Percentiles rank a stretch among this genome's conserved stretches.
Conservation (phyloP, 106 monocot genomes). For the Gastrodia elata region DNA sequence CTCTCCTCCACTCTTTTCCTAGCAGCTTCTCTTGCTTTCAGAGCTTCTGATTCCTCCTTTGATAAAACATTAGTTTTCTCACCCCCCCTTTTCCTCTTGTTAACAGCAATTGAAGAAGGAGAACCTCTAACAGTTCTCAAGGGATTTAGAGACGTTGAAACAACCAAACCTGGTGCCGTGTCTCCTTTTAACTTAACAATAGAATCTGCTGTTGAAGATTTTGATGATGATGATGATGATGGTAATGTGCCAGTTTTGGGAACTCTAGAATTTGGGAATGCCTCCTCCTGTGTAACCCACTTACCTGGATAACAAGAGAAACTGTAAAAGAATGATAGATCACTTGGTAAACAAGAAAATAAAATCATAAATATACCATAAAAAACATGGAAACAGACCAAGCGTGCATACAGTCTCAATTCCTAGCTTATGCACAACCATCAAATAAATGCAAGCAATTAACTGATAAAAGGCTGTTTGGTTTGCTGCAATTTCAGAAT, state of each 20-base stretch:
- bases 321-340: not conserved
- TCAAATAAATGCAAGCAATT: not conserved
- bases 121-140: constrained; percentile 55
- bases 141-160: constrained; percentile 42
- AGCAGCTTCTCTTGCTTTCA: constrained; percentile 68
- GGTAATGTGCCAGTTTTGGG: constrained; percentile 17
- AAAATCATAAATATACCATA: not conserved
- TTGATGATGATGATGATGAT: constrained; percentile 13
- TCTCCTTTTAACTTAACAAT: constrained; percentile 35
- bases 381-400: not conserved
- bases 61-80: constrained; percentile 34
- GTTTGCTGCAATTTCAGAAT: too few species aligned
- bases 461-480: too few species aligned
- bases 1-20: constrained; percentile 69
- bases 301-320: constrained; percentile 37
- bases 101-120: constrained; percentile 60
- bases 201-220: constrained; percentile 8
- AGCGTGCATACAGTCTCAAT: not conserved
- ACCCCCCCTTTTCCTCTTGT: constrained; percentile 60
- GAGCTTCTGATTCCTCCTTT: constrained; percentile 58
- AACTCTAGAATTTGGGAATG: constrained; percentile 28
- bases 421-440: not conserved
- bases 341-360: not conserved
- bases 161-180: constrained; percentile 37
- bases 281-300: constrained; percentile 64